Evolutionary conservation across 2,329 filamentous ascomycete species (phyloP), one percentile per base, ranked within the genome.

Genomic region (Calonectria naviculata): DNA sequence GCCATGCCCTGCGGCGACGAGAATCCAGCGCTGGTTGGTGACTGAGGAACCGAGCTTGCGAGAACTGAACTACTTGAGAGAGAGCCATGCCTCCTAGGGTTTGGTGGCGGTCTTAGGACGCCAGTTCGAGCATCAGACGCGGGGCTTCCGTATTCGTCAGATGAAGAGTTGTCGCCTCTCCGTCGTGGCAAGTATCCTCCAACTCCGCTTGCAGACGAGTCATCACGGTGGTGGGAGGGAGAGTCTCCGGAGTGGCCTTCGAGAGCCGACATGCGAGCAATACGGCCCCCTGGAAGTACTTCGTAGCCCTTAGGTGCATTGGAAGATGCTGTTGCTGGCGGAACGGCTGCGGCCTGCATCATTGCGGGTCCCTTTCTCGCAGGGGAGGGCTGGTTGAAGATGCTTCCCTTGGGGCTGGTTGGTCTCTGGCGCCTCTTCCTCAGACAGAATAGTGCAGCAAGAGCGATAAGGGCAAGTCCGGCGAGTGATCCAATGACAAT

Each of bases 241-340:
- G 91, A 90, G 26, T 91, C 89, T 69, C 88, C 90, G 1, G 91
- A 90, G 66, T 93, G 90, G 6, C 92, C 93, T 84, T 98, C 96
- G 64, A 99, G 84, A 38, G 97, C 97, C 44, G 96, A 95, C 97
- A 99, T 98, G 67, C 97, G 92, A 44, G 97, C 94, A 70, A 99
- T 97, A 72, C 97, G 93, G 34, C 95, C 95, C 49, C 95, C 95
- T 7, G 95, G 94, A 13, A 97, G 88, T 19, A 95, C 89, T 76
- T 95, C 93, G 74, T 94, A 93, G 46, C 90, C 92, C 74, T 86
- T 84, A 3, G 87, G 84, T 2, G 83, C 79, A 5, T 73, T 72
- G 26, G 70, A 29, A 26, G 61, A 41, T 7, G 62, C 34, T 9
- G 52, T 58, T 19, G 52, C 2, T 19, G 52, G 52, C 24, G 52